These are phyloP conservation scores for Cokeromyces recurvatus DNA, from an alignment of 371 early-diverging fungal species.

Conservation along the genomic window DNA sequence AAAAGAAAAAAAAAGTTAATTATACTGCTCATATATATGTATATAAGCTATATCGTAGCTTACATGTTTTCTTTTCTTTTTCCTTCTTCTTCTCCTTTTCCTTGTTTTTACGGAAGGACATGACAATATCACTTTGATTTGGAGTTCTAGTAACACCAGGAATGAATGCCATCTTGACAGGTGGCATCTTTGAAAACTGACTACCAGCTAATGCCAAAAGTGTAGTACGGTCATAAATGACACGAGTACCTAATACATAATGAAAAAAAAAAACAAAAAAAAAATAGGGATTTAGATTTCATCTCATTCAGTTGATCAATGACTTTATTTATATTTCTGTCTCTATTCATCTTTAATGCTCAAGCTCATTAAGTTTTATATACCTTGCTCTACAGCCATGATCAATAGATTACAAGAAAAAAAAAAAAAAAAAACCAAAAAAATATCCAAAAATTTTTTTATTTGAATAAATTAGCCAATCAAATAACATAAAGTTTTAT, in stretches of 20 bases:
- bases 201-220: constrained; percentile 63
- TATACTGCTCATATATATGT: too few species aligned
- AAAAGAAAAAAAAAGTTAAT: neutral
- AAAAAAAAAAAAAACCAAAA: too few species aligned
- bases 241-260: constrained; percentile 33
- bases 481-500: neutral
- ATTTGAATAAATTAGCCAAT: neutral
- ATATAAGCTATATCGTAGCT: too few species aligned
- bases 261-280: neutral
- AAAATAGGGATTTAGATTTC: too few species aligned
- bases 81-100: constrained; percentile 41
- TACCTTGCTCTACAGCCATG: constrained; percentile 23
- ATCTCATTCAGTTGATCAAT: too few species aligned
- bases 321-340: too few species aligned
- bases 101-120: constrained; percentile 28
- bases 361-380: too few species aligned
- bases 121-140: constrained; percentile 24
- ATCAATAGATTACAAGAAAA: constrained; percentile 6
- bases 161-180: constrained; percentile 55
- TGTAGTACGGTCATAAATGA: constrained; percentile 62
- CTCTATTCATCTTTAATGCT: too few species aligned
- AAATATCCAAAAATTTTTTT: too few species aligned
- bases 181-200: constrained; percentile 58
- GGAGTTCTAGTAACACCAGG: constrained; percentile 58
- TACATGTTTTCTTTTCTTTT: constrained; percentile 44